Conservation (phyloP, 2,329 filamentous ascomycete species). For the Ceratocystis lukuohia region DNA sequence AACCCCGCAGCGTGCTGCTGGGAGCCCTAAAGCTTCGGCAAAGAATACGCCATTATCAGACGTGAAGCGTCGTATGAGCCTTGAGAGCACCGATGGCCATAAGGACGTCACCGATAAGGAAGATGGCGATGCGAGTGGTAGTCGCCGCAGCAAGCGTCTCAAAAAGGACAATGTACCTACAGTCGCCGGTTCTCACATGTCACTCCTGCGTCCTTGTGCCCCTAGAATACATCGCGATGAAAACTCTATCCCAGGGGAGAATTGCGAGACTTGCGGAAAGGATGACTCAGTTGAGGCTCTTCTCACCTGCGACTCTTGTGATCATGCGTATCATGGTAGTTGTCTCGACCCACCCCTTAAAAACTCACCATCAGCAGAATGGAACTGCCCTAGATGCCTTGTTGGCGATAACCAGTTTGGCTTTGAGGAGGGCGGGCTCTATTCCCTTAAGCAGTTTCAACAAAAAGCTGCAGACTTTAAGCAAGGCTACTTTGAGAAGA, state of each 20-base stretch:
- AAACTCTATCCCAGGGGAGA: conserved; percentile 37
- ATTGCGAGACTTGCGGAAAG: conserved; percentile 77
- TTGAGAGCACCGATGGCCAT: conserved; percentile 39
- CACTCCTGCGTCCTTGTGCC: conserved; percentile 70
- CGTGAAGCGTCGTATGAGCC: conserved; percentile 66
- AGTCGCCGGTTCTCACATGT: conserved; percentile 94
- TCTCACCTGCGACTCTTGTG: conserved; percentile 80
- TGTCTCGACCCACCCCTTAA: conserved; percentile 81
- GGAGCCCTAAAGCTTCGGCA: conserved; percentile 48
- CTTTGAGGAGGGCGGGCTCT: conserved; percentile 91
- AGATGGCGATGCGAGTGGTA: conserved; percentile 47
- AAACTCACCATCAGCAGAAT: conserved; percentile 67
- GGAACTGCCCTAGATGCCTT: conserved; percentile 90
- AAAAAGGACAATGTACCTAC: conserved; percentile 72
- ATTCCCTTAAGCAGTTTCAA: conserved; percentile 91
- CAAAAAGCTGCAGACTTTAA: conserved; percentile 94
- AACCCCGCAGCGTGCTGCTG: conserved; percentile 34
- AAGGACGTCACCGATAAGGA: conserved; percentile 38
- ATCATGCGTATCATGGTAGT: conserved; percentile 70
- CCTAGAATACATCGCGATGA: conserved; percentile 51
- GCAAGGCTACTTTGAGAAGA: conserved; percentile 79
- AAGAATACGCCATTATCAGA: conserved; percentile 49
- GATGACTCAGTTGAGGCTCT: conserved; percentile 58
- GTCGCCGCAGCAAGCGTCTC: conserved; percentile 78
- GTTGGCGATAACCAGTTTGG: conserved; percentile 95